Evolutionary conservation across 1,284 basidiomycete species (phyloP), one percentile per base, ranked within the genome.

Genomic region (Schizophyllum amplum): DNA sequence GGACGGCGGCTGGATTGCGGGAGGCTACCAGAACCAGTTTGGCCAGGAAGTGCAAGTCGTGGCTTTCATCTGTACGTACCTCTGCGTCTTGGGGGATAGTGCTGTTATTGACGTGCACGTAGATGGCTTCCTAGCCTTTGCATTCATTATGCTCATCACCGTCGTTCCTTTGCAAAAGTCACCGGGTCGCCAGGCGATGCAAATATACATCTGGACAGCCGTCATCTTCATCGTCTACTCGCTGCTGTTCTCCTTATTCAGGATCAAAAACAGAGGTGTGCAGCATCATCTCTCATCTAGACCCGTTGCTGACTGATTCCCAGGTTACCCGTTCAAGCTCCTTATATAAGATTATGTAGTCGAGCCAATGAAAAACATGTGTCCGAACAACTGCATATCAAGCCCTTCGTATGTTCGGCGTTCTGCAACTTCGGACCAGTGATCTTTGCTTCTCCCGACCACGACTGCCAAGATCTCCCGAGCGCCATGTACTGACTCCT

Each of bases 1-100:
- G 2, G 85, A 72, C 66, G 84, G 86, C 21, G 79, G 78, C 60
- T 95, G 93, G 87, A 89, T 98, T 66, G 90, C 92, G 7, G 79
- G 75, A 7, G 95, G 96, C 1, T 98, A 89, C 73, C 86, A 89
- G 68, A 93, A 86, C 66, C 95, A 98, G 72, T 90, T 84, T 65
- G 94, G 94, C 2, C 88, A 96, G 66, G 97, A 99, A 74, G 90
- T 90, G 21, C 90, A 93, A 66, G 90, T 98, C 53, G 78, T 99
- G 23, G 81, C 87, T 1, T 81, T 83, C 60, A 82, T 96, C 52
- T 99, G 95, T 97, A 67, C 68, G 92, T 82, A 27, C 50, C 59
- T 51, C 58, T 55, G 59, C 49, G 11, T 33, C 47, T 24, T 48
- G 42, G 25, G 27, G 52, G 24, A 51, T 47, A 60, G 33, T 24